Base-by-base conservation (phyloP, 371 early-diverging fungal species). In the Synchytrium microbalum region DNA sequence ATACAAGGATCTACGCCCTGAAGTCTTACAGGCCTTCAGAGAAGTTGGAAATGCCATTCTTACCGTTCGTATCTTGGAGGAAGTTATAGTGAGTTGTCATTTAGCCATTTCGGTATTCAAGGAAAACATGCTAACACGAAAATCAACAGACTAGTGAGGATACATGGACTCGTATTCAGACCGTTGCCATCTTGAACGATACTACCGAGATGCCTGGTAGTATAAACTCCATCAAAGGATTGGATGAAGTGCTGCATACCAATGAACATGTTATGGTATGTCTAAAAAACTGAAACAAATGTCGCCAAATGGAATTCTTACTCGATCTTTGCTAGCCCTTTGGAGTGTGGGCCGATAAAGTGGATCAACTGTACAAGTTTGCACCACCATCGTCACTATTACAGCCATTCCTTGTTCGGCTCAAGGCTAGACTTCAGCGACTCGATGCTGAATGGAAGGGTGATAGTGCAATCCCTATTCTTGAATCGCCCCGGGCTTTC, bases 31-130 rank as follows among this genome's bases (percentile, higher is more conserved):
- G 59, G 70, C 69, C 0, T 77, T 81, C 54, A 65, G 78, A 23
- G 76, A 78, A 60, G 59, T 78, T 25, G 82, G 82, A 16, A 81
- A 81, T 62, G 38, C 64, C 0, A 58, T 78, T 0, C 16, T 77
- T 19, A 51, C 62, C 10, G 63, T 74, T 32, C 58, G 65, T 52
- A 25, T 59, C 19, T 58, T 81, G 2, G 72, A 77, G 28, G 70
- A 72, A n/a, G 67, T 69, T 2, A 24, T 67, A 59, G 80, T 76
- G 25, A 64, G 24, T 32, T 3, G 30, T 59, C 31, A 59, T 32
- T 59, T 59, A 32, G 23, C n/a, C n/a, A 8, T 25, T 30, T 59
- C 31, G n/a, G 29, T 13, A 51, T 14, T 51, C 51, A 51, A 32
- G 10, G 23, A 10, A 8, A 13, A 10, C 8, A 10, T 59, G n/a